Conservation (phyloP, 306 rosid species). For the Hippophae tibetana region DNA sequence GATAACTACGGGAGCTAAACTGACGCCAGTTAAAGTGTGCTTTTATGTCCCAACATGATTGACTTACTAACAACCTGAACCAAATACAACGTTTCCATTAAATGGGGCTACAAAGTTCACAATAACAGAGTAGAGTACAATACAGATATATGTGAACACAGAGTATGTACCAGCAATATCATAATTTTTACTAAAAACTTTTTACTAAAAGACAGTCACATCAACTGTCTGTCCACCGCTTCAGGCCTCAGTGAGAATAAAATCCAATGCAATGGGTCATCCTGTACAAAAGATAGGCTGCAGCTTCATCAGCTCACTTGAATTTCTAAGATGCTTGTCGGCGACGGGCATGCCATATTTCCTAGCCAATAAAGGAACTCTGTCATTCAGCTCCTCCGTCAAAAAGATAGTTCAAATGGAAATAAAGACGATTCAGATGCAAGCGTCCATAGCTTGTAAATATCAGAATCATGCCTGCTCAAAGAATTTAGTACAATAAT, state of each 20-base stretch:
- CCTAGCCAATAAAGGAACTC: slow-evolving; percentile 16
- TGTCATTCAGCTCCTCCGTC: slow-evolving; percentile 11
- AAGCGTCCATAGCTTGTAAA: slow-evolving; percentile 3
- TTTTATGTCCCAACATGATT: too few species aligned
- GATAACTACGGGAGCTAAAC: too few species aligned
- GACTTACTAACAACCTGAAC: too few species aligned
- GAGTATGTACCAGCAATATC: too few species aligned
- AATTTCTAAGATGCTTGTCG: slow-evolving; percentile 14
- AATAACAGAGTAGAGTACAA: too few species aligned
- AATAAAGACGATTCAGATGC: slow-evolving; percentile 17
- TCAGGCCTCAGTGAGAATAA: neutral
- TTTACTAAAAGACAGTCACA: too few species aligned
- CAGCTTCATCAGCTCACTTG: slow-evolving; percentile 13
- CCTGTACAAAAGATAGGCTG: slow-evolving; percentile 1
- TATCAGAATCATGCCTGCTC: slow-evolving; percentile 9
- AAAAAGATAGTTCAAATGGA: slow-evolving; percentile 8
- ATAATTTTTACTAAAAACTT: too few species aligned
- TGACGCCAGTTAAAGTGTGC: too few species aligned
- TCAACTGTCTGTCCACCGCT: too few species aligned
- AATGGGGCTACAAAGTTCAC: too few species aligned
- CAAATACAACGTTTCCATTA: too few species aligned
- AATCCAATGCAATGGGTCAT: neutral
- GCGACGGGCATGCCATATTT: slow-evolving; percentile 21
- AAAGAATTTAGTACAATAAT: neutral
- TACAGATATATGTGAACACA: too few species aligned